These are phyloP conservation scores for Mycena sanguinolenta DNA, from an alignment of 768 basidiomycete genomes.

Conservation along the genomic window DNA sequence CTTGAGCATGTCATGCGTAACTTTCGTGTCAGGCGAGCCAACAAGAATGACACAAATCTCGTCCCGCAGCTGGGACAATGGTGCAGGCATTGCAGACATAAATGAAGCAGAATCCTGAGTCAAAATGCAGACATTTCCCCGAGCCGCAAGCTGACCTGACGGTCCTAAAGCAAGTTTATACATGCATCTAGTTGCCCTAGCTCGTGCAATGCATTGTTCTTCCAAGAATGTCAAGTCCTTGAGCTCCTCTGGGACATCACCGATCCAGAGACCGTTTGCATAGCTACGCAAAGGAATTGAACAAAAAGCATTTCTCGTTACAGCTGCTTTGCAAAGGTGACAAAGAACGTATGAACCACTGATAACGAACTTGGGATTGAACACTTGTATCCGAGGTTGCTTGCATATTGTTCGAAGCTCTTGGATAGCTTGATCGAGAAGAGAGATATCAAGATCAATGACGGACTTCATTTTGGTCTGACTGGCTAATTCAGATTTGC, in stretches of 20 bases:
- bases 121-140: constrained; percentile 40
- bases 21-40: constrained; percentile 33
- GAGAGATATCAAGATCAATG: constrained; percentile 29
- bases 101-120: constrained; percentile 35
- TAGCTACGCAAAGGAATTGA: constrained; percentile 37
- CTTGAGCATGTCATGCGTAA: constrained; percentile 29
- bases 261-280: constrained; percentile 42
- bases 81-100: constrained; percentile 26
- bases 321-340: constrained; percentile 23
- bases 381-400: constrained; percentile 24
- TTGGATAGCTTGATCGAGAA: constrained; percentile 22
- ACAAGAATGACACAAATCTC: constrained; percentile 42
- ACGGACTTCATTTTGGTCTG: constrained; percentile 3
- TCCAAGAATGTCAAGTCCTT: constrained; percentile 34
- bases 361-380: constrained; percentile 5
- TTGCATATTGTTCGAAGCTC: constrained; percentile 9
- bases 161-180: constrained; percentile 35
- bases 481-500: not conserved
- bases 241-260: constrained; percentile 31
- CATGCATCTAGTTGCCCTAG: constrained; percentile 31
- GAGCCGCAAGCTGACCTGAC: constrained; percentile 37
- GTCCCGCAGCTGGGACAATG: constrained; percentile 27
- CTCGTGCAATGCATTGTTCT: constrained; percentile 39
- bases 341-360: constrained; percentile 20
- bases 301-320: constrained; percentile 17